phyloP scores from a whole-genome alignment of 2,329 filamentous ascomycete species.

The Aureobasidium leucospermi region DNA sequence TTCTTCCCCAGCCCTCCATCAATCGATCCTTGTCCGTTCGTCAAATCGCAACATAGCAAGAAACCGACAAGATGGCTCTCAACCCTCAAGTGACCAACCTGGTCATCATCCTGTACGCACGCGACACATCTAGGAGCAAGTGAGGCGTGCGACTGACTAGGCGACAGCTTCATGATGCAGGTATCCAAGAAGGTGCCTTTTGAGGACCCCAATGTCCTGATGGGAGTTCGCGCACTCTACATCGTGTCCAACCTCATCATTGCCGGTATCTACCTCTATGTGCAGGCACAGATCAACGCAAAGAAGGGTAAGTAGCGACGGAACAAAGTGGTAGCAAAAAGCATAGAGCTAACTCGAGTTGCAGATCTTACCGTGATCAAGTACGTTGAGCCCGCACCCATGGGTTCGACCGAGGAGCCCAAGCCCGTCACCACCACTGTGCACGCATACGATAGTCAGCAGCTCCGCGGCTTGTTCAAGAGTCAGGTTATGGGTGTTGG shows the following conservation, averaged over 20 bases:
- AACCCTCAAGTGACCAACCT: slow-evolving; percentile 57
- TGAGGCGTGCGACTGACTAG: slow-evolving; percentile 3
- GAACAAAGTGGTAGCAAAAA: background rate
- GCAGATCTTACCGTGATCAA: slow-evolving; percentile 93
- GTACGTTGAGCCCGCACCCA: slow-evolving; percentile 91
- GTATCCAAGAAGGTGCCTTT: slow-evolving; percentile 93
- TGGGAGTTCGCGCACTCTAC: slow-evolving; percentile 57
- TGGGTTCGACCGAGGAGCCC: slow-evolving; percentile 88
- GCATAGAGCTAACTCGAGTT: slow-evolving; percentile 1
- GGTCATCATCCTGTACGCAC: slow-evolving; percentile 66
- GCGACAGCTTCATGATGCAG: slow-evolving; percentile 76
- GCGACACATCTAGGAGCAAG: background rate
- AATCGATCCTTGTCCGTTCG: background rate
- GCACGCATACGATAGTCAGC: slow-evolving; percentile 84
- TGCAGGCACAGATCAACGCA: slow-evolving; percentile 78
- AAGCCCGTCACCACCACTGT: slow-evolving; percentile 96
- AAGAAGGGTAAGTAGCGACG: slow-evolving; percentile 70
- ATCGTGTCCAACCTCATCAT: slow-evolving; percentile 75
- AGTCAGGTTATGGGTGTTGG: slow-evolving; percentile 89
- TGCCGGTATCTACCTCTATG: slow-evolving; percentile 73
- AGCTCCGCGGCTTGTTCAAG: slow-evolving; percentile 80
- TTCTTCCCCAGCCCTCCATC: slow-evolving; percentile 10
- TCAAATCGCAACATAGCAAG: slow-evolving; percentile 6
- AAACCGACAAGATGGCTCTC: slow-evolving; percentile 11
- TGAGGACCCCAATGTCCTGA: slow-evolving; percentile 70